Evolutionary conservation across 176 grass and related monocot genomes (phyloP).

Genomic region (Cymbopogon citratus): DNA sequence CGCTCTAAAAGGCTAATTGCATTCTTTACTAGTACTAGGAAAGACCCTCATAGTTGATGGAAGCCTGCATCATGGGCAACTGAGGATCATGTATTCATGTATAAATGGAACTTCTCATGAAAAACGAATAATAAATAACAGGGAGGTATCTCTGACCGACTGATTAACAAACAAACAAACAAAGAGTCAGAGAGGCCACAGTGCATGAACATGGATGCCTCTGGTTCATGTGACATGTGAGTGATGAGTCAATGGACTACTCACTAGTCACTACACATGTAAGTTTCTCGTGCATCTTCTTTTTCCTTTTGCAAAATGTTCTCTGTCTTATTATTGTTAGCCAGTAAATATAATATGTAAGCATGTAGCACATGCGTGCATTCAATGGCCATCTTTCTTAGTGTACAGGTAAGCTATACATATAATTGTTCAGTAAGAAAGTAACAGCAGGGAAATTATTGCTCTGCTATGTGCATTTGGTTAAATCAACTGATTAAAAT

Average conservation of each 20-base stretch:
- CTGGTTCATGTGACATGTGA: constrained; percentile 1
- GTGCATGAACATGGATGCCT: constrained; percentile 13
- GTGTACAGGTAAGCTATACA: not conserved
- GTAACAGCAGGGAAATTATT: not conserved
- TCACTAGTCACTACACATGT: not conserved
- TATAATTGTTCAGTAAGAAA: not conserved
- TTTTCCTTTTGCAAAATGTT: not conserved
- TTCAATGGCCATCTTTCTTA: not conserved
- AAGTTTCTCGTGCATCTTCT: not conserved
- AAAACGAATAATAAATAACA: not conserved
- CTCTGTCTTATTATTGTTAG: not conserved
- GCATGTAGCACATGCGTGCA: not conserved
- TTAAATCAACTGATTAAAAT: not conserved
- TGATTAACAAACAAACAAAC: not conserved
- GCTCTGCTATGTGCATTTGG: not conserved
- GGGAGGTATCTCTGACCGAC: not conserved
- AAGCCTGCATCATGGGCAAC: not conserved
- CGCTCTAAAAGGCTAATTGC: not conserved
- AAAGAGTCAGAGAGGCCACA: constrained; percentile 1
- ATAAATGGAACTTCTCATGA: not conserved
- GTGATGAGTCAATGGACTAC: not conserved
- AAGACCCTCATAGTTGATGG: not conserved
- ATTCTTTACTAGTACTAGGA: not conserved
- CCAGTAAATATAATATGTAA: not conserved
- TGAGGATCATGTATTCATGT: not conserved